These are phyloP conservation scores for Trichoderma polysporum DNA, from an alignment of 2,329 filamentous ascomycete genomes.

Conservation along the genomic window DNA sequence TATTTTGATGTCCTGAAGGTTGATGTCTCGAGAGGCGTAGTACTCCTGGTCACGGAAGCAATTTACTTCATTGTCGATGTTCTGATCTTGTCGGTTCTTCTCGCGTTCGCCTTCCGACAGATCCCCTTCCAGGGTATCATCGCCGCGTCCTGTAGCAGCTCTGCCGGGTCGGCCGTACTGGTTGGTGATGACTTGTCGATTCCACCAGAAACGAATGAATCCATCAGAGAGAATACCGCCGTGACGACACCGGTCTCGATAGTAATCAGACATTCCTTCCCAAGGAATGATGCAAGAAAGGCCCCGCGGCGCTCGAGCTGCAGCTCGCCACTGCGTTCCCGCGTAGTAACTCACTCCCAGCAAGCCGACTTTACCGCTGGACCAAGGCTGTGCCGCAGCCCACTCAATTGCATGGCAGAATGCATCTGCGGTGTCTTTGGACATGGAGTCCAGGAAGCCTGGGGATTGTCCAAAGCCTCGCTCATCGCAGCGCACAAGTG, in stretches of 20 bases:
- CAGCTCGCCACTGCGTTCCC: not conserved
- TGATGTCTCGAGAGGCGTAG: too few relatives aligned
- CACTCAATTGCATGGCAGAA: not conserved
- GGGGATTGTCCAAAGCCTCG: not conserved
- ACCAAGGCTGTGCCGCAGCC: not conserved
- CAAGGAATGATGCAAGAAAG: not conserved
- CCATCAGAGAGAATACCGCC: not conserved
- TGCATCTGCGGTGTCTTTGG: not conserved
- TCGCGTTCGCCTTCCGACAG: not conserved
- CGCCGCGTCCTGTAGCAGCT: not conserved
- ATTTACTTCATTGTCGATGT: not conserved
- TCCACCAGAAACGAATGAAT: not conserved
- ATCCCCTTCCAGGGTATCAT: not conserved
- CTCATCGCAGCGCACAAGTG: not conserved
- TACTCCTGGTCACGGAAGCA: too few relatives aligned
- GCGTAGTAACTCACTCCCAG: not conserved
- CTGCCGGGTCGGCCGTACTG: not conserved
- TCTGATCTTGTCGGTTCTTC: not conserved
- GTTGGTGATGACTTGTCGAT: not conserved
- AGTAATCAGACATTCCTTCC: not conserved
- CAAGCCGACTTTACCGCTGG: not conserved
- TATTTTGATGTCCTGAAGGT: too few relatives aligned
- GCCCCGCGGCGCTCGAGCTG: not conserved
- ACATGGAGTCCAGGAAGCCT: not conserved
- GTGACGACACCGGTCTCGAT: not conserved